Evolutionary conservation across 176 grass and related monocot species (phyloP), one percentile per base, ranked within the genome.

Genomic region (Oryza coarctata): DNA sequence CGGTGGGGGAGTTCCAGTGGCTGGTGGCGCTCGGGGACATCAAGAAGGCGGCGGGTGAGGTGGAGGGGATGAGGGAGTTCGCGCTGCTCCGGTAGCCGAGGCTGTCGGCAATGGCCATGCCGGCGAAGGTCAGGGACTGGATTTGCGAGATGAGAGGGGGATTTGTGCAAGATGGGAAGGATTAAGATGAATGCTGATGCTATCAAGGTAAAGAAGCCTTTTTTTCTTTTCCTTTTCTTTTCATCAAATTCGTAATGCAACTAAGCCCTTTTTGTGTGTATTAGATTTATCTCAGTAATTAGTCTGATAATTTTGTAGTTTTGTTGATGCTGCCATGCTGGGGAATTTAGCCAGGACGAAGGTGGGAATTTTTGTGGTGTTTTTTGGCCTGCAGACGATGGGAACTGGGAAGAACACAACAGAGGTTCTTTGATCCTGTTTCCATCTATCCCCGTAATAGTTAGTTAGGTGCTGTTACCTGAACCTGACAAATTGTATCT

Each of bases 101-200:
- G 33, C 75, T 98, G 3, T 98, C 95, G 12, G 92, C 95, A 78
- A 91, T 98, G 82, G 84, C 95, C 1, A 88, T 98, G 25, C 80
- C 90, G 20, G 75, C 35, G 25, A 85, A 39, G 61, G 64, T 95
- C 68, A 95, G 92, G 95, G 82, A 95, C 0, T 83, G 81, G 71
- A 68, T 98, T 73, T 98, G 89, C 31, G 86, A 93, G 52, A 89
- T 89, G 84, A 92, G 88, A 33, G 92, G 95, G 23, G 89, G 92
- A 0, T 91, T 91, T 58, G 66, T 72, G 63, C 49, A 91, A 28
- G 83, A 82, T 0, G 83, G 71, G 13, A 77, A 86, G 35, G 71
- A 22, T 31, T 64, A 44, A 2, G 77, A 84, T 45, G 75, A 70
- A 40, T 62, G 9, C 41, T 90, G 83, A 89, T 70, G 49, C 23